Evolutionary conservation across 2,329 filamentous ascomycete genomes (phyloP), one percentile per base, ranked within the genome.

Genomic region (Ophiocordyceps sinensis): DNA sequence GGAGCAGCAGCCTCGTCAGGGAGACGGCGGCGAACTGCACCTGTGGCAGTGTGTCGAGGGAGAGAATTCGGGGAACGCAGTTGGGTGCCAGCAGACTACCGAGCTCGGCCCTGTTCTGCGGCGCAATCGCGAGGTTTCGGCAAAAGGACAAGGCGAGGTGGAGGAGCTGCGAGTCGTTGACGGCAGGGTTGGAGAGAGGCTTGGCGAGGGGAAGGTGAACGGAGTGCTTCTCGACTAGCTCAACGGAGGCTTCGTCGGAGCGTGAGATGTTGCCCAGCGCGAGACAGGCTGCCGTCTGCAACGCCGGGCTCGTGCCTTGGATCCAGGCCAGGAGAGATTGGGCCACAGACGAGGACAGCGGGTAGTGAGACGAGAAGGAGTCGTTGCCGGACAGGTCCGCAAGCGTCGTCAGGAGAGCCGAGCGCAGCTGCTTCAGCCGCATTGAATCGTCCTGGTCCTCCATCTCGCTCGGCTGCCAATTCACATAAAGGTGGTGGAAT

Each of bases 71-170:
- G 0, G 76, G 73, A 2, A 79, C 61, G 28, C 67, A 57, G 3
- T 49, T 42, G 0, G 59, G 49, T 6, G 64, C 60, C 4, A 79
- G 59, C 2, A 79, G 57, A 5, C 57, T 56, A 14, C 69, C 69
- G 2, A 81, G 61, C 0, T 58, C 38, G 3, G 62, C 46, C 53
- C 77, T 79, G 57, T 80, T 80, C 23, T 55, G 52, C 0, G 57
- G 43, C 0, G 75, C 73, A 39, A 81, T 74, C 23, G 76, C 72
- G 9, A 81, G 68, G 53, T 81, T 81, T 55, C 78, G 79, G 44
- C 79, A 67, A 50, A 79, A 78, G 8, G 73, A 70, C 15, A 81
- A 61, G 2, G 65, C 60, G 1, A 73, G 66, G 50, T 79, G 75
- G 0, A 76, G 61, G 14, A 77, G 66, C 45, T 77, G 72, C 1